These are phyloP conservation scores for Cytospora leucostoma DNA, from an alignment of 2,329 filamentous ascomycete genomes.

Conservation along the genomic window DNA sequence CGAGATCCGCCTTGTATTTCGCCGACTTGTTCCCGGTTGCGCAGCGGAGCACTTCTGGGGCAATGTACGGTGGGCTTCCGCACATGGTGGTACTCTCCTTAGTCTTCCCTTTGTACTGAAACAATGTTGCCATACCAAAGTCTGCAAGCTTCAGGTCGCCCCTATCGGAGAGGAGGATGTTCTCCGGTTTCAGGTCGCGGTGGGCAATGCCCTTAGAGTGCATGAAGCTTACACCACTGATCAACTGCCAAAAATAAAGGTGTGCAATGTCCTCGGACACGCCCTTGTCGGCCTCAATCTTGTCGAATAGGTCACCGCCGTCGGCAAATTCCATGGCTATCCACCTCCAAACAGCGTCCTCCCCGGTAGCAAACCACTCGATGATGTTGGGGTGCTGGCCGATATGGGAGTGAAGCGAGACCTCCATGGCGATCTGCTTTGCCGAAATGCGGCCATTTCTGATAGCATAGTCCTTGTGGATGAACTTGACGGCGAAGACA, in stretches of 20 bases:
- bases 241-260: constrained; percentile 90
- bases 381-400: constrained; percentile 92
- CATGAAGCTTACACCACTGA: constrained; percentile 90
- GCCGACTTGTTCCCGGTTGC: constrained; percentile 48
- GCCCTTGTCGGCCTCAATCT: constrained; percentile 96
- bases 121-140: constrained; percentile 93
- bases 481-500: constrained; percentile 96
- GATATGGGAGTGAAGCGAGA: constrained; percentile 84
- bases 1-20: constrained; percentile 75
- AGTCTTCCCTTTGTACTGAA: constrained; percentile 80
- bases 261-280: constrained; percentile 95
- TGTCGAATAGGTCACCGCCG: constrained; percentile 96
- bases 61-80: constrained; percentile 95
- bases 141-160: constrained; percentile 94
- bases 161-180: constrained; percentile 82
- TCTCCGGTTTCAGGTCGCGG: constrained; percentile 90
- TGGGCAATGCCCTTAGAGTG: constrained; percentile 95
- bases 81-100: constrained; percentile 89
- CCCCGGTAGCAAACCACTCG: constrained; percentile 83
- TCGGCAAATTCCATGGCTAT: constrained; percentile 98
- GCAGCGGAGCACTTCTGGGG: constrained; percentile 78
- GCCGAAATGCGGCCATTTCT: constrained; percentile 84
- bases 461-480: constrained; percentile 94
- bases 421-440: constrained; percentile 90
- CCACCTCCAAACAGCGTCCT: constrained; percentile 89